phyloP scores from a whole-genome alignment of 768 basidiomycete species.

The Mycena chlorophos region DNA sequence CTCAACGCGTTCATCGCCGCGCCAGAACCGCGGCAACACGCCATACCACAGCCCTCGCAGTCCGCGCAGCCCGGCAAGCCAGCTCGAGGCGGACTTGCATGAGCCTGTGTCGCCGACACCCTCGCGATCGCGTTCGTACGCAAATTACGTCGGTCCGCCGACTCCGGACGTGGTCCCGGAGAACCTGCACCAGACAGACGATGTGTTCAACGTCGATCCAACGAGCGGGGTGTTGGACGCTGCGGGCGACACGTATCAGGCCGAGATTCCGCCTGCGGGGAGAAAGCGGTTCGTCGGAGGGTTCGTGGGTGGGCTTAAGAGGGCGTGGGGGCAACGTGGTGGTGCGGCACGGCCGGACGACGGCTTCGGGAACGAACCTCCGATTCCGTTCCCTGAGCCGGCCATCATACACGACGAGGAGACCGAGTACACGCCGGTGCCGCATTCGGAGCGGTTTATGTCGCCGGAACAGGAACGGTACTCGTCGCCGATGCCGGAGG shows the following conservation, averaged over 20 bases:
- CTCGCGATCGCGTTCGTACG: not conserved
- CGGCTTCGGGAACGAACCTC: conserved; percentile 9
- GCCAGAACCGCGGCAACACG: conserved; percentile 7
- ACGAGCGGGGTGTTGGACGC: conserved; percentile 6
- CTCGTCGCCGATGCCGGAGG: not conserved
- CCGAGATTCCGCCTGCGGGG: conserved; percentile 7
- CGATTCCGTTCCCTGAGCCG: conserved; percentile 8
- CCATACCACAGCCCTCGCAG: conserved; percentile 6
- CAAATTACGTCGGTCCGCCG: conserved; percentile 8
- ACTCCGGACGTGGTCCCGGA: conserved; percentile 1
- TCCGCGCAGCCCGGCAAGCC: not conserved
- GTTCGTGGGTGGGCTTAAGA: conserved; percentile 36
- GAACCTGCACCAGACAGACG: conserved; percentile 6
- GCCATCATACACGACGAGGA: conserved; percentile 17
- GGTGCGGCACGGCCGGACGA: too few species aligned
- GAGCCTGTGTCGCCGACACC: too few species aligned
- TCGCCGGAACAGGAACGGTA: conserved; percentile 1
- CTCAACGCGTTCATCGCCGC: conserved; percentile 14
- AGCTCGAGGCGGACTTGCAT: not conserved
- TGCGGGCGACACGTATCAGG: conserved; percentile 16
- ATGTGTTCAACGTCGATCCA: conserved; percentile 11
- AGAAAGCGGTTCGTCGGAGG: conserved; percentile 27
- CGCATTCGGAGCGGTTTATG: conserved; percentile 5
- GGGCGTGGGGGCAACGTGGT: conserved; percentile 26
- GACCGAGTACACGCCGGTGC: conserved; percentile 13